Evolutionary conservation across 208 protist genomes (phyloP).

Genomic region (Phytomonas sp.): DNA sequence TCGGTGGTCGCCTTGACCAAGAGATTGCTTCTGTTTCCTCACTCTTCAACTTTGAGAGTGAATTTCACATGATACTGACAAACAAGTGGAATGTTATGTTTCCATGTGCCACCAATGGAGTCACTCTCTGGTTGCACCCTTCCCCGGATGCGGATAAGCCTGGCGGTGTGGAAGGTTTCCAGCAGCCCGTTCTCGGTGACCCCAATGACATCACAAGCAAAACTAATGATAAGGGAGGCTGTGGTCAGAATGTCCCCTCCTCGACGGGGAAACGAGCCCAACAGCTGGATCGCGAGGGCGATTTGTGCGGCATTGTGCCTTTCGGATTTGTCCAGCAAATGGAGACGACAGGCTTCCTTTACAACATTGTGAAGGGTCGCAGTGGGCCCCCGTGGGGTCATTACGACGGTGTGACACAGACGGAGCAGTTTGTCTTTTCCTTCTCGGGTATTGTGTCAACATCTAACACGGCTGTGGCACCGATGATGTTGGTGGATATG

Average conservation of each 20-base stretch:
- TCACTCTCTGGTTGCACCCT: constrained; percentile 37
- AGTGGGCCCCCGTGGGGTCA: background rate
- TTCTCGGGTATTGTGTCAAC: constrained; percentile 55
- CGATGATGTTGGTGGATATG: constrained; percentile 52
- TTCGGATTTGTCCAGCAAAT: constrained; percentile 49
- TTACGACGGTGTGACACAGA: constrained; percentile 45
- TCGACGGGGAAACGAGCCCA: background rate
- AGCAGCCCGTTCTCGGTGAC: constrained; percentile 6
- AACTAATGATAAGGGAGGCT: background rate
- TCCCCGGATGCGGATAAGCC: background rate
- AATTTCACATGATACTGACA: constrained; percentile 31
- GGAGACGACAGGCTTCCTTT: constrained; percentile 62
- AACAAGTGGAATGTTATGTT: constrained; percentile 53
- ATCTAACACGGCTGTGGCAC: constrained; percentile 37
- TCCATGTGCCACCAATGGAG: constrained; percentile 60
- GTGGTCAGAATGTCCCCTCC: no score
- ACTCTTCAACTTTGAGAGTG: constrained; percentile 20
- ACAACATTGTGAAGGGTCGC: constrained; percentile 57
- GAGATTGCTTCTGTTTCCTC: constrained; percentile 37
- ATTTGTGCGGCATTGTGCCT: constrained; percentile 49
- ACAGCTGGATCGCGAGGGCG: constrained; percentile 5
- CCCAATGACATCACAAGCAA: constrained; percentile 6
- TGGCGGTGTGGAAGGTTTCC: no score
- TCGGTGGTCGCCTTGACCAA: constrained; percentile 78
- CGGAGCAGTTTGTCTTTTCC: constrained; percentile 22